Percentiles rank a stretch among this genome's conserved stretches.
Evolutionary conservation across 495 filamentous ascomycete species (phyloP).

Genomic region (Chlorociboria aeruginascens): DNA sequence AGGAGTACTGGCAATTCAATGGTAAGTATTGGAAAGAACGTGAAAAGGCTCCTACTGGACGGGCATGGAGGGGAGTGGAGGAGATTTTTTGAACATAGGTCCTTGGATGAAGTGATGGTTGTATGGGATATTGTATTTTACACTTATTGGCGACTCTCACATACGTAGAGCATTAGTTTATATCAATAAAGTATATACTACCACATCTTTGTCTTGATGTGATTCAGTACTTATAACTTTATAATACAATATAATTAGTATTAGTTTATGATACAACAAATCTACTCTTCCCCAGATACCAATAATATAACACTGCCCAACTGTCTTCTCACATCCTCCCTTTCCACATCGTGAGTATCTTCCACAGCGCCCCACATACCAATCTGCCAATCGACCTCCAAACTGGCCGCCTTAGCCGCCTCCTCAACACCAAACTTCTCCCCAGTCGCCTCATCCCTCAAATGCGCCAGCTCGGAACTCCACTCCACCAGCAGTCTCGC

Average conservation of each 20-base stretch:
- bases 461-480: constrained; percentile 55
- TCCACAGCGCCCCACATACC: constrained; percentile 91
- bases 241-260: too few relatives aligned
- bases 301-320: constrained; percentile 75
- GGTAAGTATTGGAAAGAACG: constrained; percentile 77
- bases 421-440: constrained; percentile 21
- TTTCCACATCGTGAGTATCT: constrained; percentile 95
- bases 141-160: too few relatives aligned
- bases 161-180: too few relatives aligned
- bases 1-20: constrained; percentile 82
- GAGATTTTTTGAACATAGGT: constrained; percentile 24
- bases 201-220: too few relatives aligned
- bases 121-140: too few relatives aligned
- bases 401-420: constrained; percentile 27
- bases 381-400: constrained; percentile 89
- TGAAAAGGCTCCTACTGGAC: constrained; percentile 29
- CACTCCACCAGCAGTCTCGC: constrained; percentile 74
- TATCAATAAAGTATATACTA: too few relatives aligned
- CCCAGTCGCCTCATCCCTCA: constrained; percentile 23
- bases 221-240: too few relatives aligned
- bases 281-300: constrained; percentile 41
- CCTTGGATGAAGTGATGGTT: too few relatives aligned
- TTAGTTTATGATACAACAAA: too few relatives aligned
- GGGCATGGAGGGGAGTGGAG: constrained; percentile 37
- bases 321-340: constrained; percentile 80